A percentile compares a stretch with the other conserved stretches of the same genome.
Conservation (phyloP, 371 early-diverging fungal species). For the Mortierella sp. region DNA sequence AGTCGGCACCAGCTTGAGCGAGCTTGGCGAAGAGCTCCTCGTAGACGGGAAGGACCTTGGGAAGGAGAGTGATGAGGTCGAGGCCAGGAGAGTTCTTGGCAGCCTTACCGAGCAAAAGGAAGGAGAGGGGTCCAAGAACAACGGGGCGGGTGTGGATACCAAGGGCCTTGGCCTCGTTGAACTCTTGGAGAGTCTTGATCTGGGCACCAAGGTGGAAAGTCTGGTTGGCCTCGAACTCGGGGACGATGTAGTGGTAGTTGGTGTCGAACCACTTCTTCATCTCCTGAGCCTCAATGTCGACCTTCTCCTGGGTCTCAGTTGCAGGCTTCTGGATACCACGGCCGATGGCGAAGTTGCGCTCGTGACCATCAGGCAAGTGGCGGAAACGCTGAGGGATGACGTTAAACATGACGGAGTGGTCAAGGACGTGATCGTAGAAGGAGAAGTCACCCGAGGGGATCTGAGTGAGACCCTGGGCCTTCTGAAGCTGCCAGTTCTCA, state of each 20-base stretch:
- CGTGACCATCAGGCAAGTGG: conserved; percentile 68
- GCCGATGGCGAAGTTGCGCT: conserved; percentile 97
- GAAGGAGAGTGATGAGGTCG: conserved; percentile 79
- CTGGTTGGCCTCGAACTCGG: conserved; percentile 86
- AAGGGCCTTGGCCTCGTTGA: conserved; percentile 90
- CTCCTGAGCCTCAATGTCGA: conserved; percentile 95
- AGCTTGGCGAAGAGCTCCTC: conserved; percentile 82
- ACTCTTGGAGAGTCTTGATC: conserved; percentile 88
- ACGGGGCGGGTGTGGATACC: conserved; percentile 95
- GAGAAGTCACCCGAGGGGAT: conserved; percentile 97
- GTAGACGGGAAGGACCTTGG: conserved; percentile 84
- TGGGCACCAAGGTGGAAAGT: conserved; percentile 75
- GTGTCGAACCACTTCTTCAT: conserved; percentile 99
- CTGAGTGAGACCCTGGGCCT: conserved; percentile 81
- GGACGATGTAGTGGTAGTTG: conserved; percentile 92
- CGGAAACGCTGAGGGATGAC: conserved; percentile 84
- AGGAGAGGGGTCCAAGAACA: conserved; percentile 92
- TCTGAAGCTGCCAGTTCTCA: conserved; percentile 91
- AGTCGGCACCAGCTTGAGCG: conserved; percentile 89
- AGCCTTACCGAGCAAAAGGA: conserved; percentile 88
- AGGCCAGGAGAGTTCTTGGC: conserved; percentile 75
- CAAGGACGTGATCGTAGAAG: conserved; percentile 95
- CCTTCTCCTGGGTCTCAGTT: conserved; percentile 67
- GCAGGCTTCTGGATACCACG: conserved; percentile 90
- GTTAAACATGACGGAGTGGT: conserved; percentile 84